Conservation (phyloP, 306 rosid species). For the Rubus parviflorus region DNA sequence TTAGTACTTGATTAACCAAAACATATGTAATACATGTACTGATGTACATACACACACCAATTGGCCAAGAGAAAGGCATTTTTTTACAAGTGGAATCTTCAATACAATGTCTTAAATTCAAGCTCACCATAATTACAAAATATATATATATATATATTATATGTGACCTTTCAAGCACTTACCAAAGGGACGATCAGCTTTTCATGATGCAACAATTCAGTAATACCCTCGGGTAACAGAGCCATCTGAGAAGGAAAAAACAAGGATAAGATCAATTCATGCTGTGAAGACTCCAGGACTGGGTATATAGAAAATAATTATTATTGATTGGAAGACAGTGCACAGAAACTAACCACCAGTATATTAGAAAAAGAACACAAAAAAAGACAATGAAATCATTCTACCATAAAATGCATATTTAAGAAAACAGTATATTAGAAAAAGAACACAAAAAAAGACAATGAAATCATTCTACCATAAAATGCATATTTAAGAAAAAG, state of each 20-base stretch:
- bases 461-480: neutral
- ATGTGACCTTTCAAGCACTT: slow-evolving; percentile 39
- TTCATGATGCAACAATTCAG: slow-evolving; percentile 87
- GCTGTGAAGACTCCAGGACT: slow-evolving; percentile 5
- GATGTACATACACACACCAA: neutral
- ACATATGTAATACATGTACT: neutral
- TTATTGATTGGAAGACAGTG: neutral
- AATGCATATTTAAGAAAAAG: neutral
- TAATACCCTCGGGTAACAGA: slow-evolving; percentile 92
- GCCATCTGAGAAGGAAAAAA: slow-evolving; percentile 81
- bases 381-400: neutral
- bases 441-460: neutral
- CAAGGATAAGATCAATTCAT: slow-evolving; percentile 24
- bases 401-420: neutral
- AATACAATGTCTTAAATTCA: slow-evolving; percentile 14
- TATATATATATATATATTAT: slow-evolving; percentile 3
- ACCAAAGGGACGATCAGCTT: slow-evolving; percentile 78
- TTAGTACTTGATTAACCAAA: neutral
- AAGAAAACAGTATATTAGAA: neutral
- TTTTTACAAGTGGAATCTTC: slow-evolving; percentile 10
- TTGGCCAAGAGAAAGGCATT: slow-evolving; percentile 16
- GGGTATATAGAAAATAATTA: neutral
- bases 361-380: neutral
- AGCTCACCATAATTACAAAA: slow-evolving; percentile 11
- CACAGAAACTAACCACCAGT: neutral